phyloP scores from a whole-genome alignment of 106 monocot species.

The Ottelia alismoides region DNA sequence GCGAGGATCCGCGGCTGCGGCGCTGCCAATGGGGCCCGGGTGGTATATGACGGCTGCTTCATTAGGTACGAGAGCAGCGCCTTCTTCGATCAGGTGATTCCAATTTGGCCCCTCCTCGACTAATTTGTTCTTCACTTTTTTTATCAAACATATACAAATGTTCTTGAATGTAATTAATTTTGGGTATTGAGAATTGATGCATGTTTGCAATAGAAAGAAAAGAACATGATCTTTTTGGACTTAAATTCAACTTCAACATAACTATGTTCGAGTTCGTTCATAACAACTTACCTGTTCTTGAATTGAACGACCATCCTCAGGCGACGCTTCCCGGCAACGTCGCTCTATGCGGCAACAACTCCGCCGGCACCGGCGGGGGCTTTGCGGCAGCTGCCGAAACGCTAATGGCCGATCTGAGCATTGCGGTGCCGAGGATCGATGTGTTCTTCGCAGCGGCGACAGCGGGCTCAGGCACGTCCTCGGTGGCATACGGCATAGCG shows the following conservation, averaged over 20 bases:
- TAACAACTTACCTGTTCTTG: no score
- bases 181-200: no score
- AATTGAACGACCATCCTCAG: no score
- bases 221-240: no score
- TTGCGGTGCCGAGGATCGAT: slow-evolving; percentile 15
- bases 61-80: slow-evolving; percentile 41
- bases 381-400: slow-evolving; percentile 3
- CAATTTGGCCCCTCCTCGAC: no score
- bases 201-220: no score
- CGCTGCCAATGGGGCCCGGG: slow-evolving; percentile 47
- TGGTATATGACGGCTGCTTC: slow-evolving; percentile 43
- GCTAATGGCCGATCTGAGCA: slow-evolving; percentile 22
- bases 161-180: no score
- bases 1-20: slow-evolving; percentile 21
- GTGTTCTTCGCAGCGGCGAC: slow-evolving; percentile 26
- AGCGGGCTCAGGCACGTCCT: neutral
- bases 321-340: slow-evolving; percentile 30
- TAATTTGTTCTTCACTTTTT: no score
- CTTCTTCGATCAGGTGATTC: slow-evolving; percentile 31
- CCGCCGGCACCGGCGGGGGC: neutral
- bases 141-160: no score
- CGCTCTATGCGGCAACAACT: slow-evolving; percentile 17
- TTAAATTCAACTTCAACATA: no score
- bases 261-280: no score
- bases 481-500: slow-evolving; percentile 30